Evolutionary conservation across 805 yeast genomes (phyloP), one percentile per base, ranked within the genome.

Genomic region (Torulaspora microellipsoides): DNA sequence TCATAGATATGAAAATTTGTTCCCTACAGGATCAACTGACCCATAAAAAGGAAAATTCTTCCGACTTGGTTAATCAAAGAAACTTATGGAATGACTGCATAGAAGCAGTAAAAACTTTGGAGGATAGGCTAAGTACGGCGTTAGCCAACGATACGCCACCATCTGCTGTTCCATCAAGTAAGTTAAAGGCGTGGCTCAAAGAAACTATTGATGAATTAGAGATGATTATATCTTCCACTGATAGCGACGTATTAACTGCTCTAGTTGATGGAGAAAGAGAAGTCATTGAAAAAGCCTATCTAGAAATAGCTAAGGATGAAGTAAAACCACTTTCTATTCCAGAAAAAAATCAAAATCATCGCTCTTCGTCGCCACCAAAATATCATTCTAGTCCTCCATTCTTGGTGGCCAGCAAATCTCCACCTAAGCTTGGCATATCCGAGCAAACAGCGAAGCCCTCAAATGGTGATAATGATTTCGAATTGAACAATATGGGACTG

Each of bases 391-490:
- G 43, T 27, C 53, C 55, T 15, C 46, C 50, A 11, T 45, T 51
- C 20, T 34, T 54, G 15, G 35, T 44, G 2, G 47, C 45, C 17
- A 51, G 59, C 28, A 56, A 55, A 29, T 59, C 65, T 3, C 65
- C 64, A 17, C 64, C 65, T n/a, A 58, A 59, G 38, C 54, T 55
- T 29, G 60, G 59, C 11, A 39, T 56, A 27, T 45, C 50, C 27
- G 51, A 50, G 3, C 38, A 47, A 17, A 38, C 43, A 10, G 48
- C 41, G 14, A 38, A 43, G 27, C 23, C 39, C 10, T 27, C 43
- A 8, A 36, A 33, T 27, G 32, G 32, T 9, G 42, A 46, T 28
- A 43, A 45, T 31, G 27, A 12, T 36, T 29, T 30, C 4, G 34
- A 36, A 17, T 43, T 40, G 14, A 34, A 23, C 12, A 34, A 32